Conservation (phyloP, 129 eudicot genomes). For the Chrysanthemum makinoi region DNA sequence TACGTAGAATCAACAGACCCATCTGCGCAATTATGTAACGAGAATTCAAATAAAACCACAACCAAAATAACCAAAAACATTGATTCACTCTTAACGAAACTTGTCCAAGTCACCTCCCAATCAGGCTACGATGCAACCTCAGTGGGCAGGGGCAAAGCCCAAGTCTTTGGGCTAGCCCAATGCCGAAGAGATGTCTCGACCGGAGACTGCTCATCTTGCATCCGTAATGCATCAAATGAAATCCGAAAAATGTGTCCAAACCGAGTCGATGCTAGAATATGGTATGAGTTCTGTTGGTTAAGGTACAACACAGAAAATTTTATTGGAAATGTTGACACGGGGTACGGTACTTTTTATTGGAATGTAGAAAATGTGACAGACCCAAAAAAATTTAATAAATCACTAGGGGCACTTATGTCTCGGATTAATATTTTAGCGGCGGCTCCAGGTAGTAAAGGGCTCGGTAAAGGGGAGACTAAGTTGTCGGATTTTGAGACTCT, state of each 20-base stretch:
- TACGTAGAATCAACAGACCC: conserved; percentile 57
- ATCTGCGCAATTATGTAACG: conserved; percentile 37
- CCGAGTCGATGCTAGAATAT: conserved; percentile 65
- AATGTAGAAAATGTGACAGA: conserved; percentile 61
- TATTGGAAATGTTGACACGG: conserved; percentile 63
- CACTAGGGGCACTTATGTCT: conserved; percentile 46
- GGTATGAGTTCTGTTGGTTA: conserved; percentile 83
- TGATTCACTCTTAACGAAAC: conserved; percentile 29
- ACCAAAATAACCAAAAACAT: conserved; percentile 49
- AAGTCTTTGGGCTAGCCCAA: conserved; percentile 75
- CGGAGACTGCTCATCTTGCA: conserved; percentile 64
- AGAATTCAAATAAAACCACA: conserved; percentile 25
- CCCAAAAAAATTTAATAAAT: conserved; percentile 45
- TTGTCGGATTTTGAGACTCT: conserved; percentile 42
- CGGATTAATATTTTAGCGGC: conserved; percentile 39
- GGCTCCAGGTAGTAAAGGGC: conserved; percentile 40
- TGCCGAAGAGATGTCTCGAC: conserved; percentile 78
- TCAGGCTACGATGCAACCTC: conserved; percentile 53
- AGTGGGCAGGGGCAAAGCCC: conserved; percentile 34
- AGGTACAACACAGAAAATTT: conserved; percentile 51
- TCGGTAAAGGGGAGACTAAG: conserved; percentile 51
- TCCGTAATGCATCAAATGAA: conserved; percentile 55
- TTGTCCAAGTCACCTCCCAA: conserved; percentile 40
- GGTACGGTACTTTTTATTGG: conserved; percentile 29
- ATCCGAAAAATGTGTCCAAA: conserved; percentile 47